Evolutionary conservation across 129 eudicot species (phyloP), one percentile per base, ranked within the genome.

Genomic region (Saposhnikovia divaricata): DNA sequence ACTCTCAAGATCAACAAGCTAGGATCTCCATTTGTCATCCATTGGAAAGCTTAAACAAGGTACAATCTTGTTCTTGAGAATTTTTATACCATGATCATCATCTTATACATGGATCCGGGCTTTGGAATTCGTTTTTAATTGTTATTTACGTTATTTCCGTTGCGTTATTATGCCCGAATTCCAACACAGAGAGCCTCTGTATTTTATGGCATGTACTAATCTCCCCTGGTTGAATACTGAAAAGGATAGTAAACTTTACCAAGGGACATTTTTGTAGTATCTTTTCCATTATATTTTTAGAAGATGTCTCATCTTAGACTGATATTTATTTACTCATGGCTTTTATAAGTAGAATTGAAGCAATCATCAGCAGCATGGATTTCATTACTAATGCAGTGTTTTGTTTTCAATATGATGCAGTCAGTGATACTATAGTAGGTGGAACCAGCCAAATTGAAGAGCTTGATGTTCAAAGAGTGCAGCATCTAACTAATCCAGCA

Each of bases 361-460:
- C 37, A 75, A 14, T 48, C 59, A 7, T 48, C 14, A 47, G 59
- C 34, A 2, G 10, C 9, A 21, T 28, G 70, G 21, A n/a, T 77
- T 34, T 53, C 59, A 53, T 38, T 51, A 42, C 11, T 51, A 15
- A 31, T 48, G 79, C 47, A 51, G 37, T 48, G 23, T 74, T 40
- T 44, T 59, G 40, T 27, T 78, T 27, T 70, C 72, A 28, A 8
- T 70, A 2, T 84, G 77, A 46, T 73, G 83, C 84, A 86, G 92
- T 82, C 76, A 85, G 74, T 70, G 87, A 89, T 68, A 77, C 88
- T 1, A 61, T 85, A 77, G 78, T 89, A 76, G 69, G 84, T 27
- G 87, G 43, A 46, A 77, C 38, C 78, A 84, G 74, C 65, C 83
- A 86, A 80, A 74, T 46, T 34, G 85, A 55, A 19, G 9, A 83